Evolutionary conservation across 805 yeast species (phyloP), one percentile per base, ranked within the genome.

Genomic region (Candida nitratophila): DNA sequence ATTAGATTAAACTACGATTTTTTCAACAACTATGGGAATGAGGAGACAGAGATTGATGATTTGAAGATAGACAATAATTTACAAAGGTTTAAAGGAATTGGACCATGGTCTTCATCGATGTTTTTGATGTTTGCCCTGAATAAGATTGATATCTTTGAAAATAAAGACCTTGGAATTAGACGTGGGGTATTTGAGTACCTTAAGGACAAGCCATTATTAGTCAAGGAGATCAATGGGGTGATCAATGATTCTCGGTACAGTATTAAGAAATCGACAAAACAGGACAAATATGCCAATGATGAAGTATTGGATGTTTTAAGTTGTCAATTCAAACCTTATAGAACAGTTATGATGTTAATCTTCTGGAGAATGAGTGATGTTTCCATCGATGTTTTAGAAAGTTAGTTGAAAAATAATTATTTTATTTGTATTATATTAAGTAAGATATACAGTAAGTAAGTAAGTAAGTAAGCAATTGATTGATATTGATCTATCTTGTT

Each of bases 21-120:
- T 44, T 55, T 57, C 40, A 31, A 6, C 17, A 31, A 31, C 15
- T 6, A 30, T n/a, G 15, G 15, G 6, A 12, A 14, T 6, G 41
- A 37, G n/a, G 20, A 38, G 19, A 17, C 16, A 10, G 41, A 47
- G 3, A 50, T 45, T 24, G 55, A 55, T 41, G 43, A 39, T 11
- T 31, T 45, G 2, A 24, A 10, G 27, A 31, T 57, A 17, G 44
- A 43, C 36, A 19, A 29, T 7, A 50, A 47, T 39, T 45, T 57
- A 22, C 59, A 56, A 33, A 42, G 41, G 12, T 53, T 84, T 48
- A 83, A 84, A 54, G 95, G 95, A 0, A 74, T 86, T 16, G 95
- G 93, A 0, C 72, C 73, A 1, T 90, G 98, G 98, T 78, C 89
- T 4, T 90, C 93, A 0, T 84, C 83, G 44, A 90, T 90, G 96